These are phyloP conservation scores for Sphenostylis stenocarpa DNA, from an alignment of 306 rosid species.

Conservation along the genomic window DNA sequence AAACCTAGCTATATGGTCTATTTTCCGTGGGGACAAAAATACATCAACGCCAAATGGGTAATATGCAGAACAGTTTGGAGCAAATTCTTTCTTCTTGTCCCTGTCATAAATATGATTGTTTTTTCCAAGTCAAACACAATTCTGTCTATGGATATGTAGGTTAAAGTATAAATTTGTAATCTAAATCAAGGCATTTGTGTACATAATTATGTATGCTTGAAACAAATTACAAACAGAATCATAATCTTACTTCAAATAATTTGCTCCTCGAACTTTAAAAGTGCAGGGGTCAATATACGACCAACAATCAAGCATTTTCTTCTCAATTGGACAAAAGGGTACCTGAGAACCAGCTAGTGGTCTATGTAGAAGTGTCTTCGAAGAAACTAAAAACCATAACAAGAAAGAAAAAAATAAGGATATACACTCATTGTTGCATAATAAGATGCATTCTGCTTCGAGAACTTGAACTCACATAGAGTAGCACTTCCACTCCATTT, in stretches of 20 bases:
- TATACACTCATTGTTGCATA: neutral
- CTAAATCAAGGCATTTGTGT: neutral
- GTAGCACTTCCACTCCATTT: constrained; percentile 56
- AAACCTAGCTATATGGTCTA: constrained; percentile 69
- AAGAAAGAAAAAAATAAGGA: neutral
- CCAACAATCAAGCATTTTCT: constrained; percentile 80
- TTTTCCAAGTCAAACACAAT: neutral
- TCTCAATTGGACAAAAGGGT: constrained; percentile 70
- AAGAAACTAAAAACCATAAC: constrained; percentile 56
- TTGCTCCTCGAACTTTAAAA: constrained; percentile 68
- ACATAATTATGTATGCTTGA: neutral
- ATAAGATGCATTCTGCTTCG: neutral
- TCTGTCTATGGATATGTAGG: neutral
- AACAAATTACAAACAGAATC: constrained; percentile 22
- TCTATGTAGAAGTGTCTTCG: constrained; percentile 63
- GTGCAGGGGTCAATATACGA: constrained; percentile 68
- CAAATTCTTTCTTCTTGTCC: constrained; percentile 76
- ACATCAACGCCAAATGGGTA: constrained; percentile 83
- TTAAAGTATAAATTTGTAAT: neutral
- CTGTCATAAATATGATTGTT: constrained; percentile 35
- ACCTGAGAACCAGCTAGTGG: constrained; percentile 80
- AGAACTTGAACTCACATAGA: constrained; percentile 51
- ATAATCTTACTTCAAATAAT: constrained; percentile 73
- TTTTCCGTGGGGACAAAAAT: constrained; percentile 68
- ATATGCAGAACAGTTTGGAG: constrained; percentile 64